Evolutionary conservation across 257 asterid genomes (phyloP).

Genomic region (Gentiana dahurica): DNA sequence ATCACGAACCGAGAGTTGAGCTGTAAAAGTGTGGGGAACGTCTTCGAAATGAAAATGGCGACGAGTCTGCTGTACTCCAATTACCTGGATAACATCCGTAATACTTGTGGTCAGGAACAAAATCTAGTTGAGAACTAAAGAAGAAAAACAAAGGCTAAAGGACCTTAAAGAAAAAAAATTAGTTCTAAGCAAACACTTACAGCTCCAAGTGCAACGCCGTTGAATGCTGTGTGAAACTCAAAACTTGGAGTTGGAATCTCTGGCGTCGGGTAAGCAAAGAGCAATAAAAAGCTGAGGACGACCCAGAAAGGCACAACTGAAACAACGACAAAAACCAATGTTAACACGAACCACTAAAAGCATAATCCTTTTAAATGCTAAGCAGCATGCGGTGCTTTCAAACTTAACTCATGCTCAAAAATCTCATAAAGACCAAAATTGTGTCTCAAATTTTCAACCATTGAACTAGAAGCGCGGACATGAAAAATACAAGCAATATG

Average conservation of each 20-base stretch:
- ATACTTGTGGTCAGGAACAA: background rate
- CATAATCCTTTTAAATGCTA: no score
- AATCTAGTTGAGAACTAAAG: no score
- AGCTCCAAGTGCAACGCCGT: constrained; percentile 86
- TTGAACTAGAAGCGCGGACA: background rate
- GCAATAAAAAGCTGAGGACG: constrained; percentile 67
- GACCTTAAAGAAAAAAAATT: background rate
- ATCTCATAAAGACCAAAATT: no score
- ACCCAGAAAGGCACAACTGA: constrained; percentile 90
- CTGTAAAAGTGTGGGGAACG: constrained; percentile 56
- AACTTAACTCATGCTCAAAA: background rate
- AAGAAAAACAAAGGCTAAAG: background rate
- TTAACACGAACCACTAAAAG: background rate
- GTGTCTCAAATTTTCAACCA: background rate
- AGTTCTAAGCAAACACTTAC: constrained; percentile 34
- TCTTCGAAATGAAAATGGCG: constrained; percentile 85
- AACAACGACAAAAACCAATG: constrained; percentile 11
- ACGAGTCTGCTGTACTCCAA: constrained; percentile 80
- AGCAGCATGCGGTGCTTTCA: no score
- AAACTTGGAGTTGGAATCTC: constrained; percentile 87
- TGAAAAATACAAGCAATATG: background rate
- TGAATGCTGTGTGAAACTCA: constrained; percentile 85
- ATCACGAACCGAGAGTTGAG: constrained; percentile 42
- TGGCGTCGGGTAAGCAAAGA: constrained; percentile 98
- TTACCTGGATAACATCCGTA: constrained; percentile 43